Percentiles rank a stretch among this genome's conserved stretches.
phyloP scores from a whole-genome alignment of 2,329 filamentous ascomycete species.

The Aspergillus ochraceus region DNA sequence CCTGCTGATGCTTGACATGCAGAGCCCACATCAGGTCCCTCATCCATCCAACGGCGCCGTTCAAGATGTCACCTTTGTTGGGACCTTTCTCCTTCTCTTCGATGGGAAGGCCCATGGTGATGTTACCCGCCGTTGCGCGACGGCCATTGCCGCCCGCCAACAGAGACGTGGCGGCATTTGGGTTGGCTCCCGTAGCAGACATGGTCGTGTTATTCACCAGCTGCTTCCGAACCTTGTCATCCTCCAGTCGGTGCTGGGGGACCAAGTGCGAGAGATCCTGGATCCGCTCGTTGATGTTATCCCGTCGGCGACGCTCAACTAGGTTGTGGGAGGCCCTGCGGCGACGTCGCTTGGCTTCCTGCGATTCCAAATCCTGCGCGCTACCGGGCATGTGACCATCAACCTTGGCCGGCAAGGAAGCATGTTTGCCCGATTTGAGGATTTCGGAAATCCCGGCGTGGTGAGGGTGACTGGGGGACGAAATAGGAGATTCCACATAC shows the following conservation, averaged over 20 bases:
- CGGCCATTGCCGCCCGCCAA: constrained; percentile 82
- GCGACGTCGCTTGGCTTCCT: constrained; percentile 90
- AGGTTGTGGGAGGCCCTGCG: constrained; percentile 94
- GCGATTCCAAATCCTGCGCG: constrained; percentile 64
- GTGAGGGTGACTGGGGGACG: constrained; percentile 65
- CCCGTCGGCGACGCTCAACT: constrained; percentile 88
- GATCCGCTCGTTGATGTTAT: constrained; percentile 98
- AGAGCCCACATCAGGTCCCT: constrained; percentile 97
- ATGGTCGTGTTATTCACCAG: constrained; percentile 88
- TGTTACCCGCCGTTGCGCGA: constrained; percentile 76
- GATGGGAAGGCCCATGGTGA: constrained; percentile 86
- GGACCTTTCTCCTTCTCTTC: constrained; percentile 99
- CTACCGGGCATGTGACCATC: constrained; percentile 49
- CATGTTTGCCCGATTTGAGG: constrained; percentile 76
- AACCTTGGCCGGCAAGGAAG: constrained; percentile 87
- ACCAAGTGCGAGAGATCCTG: constrained; percentile 94
- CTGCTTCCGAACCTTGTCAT: constrained; percentile 95
- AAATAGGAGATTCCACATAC: constrained; percentile 81
- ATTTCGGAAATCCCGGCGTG: constrained; percentile 84
- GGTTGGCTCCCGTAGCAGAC: constrained; percentile 69
- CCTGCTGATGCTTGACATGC: constrained; percentile 82
- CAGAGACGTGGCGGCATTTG: constrained; percentile 71
- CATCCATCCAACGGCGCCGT: constrained; percentile 95
- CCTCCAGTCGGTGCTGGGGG: constrained; percentile 86
- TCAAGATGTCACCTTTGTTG: constrained; percentile 98